Conservation (phyloP, 208 protist genomes). For the Strigomonas galati region DNA sequence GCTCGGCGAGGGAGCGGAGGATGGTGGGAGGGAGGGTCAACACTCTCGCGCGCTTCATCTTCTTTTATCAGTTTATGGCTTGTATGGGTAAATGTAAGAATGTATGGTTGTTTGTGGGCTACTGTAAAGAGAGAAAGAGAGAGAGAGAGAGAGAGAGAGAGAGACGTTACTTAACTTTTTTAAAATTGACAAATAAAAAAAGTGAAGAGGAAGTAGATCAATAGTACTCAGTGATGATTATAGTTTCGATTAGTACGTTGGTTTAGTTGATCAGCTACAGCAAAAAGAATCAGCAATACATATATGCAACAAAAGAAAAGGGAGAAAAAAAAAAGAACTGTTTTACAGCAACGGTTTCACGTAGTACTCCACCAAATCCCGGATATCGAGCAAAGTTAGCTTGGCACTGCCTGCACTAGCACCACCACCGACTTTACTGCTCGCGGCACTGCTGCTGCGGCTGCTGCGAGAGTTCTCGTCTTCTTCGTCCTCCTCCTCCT, state of each 20-base stretch:
- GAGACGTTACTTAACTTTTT: background rate
- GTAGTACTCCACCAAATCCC: conserved; percentile 40
- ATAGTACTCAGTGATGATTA: background rate
- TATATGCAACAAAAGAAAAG: conserved; percentile 12
- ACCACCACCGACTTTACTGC: conserved; percentile 1
- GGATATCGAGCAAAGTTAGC: conserved; percentile 35
- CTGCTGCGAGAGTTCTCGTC: conserved; percentile 47
- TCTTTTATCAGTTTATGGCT: conserved; percentile 1
- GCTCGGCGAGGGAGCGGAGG: conserved; percentile 50
- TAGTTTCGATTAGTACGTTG: background rate
- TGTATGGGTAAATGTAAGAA: too few species aligned
- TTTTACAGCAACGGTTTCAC: conserved; percentile 36
- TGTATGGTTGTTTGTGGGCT: background rate
- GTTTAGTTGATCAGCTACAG: too few species aligned
- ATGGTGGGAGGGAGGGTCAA: conserved; percentile 34
- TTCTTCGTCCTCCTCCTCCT: conserved; percentile 23
- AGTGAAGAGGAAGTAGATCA: too few species aligned
- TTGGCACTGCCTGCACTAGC: background rate
- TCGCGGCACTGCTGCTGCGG: conserved; percentile 13
- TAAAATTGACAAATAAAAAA: conserved; percentile 7
- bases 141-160: conserved; percentile 3
- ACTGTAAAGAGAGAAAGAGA: conserved; percentile 1
- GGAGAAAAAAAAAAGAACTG: conserved; percentile 14
- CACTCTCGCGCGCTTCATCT: conserved; percentile 47
- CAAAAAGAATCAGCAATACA: background rate